These are phyloP conservation scores for Camellia oleifera DNA, from an alignment of 179 eudicot genomes.

Conservation along the genomic window DNA sequence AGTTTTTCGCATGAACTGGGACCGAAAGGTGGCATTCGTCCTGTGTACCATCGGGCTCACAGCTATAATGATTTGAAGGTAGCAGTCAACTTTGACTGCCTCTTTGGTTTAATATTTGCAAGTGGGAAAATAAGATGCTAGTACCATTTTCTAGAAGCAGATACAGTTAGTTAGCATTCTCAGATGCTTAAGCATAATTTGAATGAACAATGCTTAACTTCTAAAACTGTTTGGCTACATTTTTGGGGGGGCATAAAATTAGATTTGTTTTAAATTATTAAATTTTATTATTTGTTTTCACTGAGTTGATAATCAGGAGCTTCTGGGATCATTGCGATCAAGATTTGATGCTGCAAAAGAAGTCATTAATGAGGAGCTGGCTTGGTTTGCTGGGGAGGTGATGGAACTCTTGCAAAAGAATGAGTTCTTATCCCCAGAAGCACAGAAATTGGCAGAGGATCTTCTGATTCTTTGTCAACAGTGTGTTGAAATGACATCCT, in stretches of 20 bases:
- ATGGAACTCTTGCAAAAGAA: conserved; percentile 34
- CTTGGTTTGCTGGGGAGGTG: conserved; percentile 45
- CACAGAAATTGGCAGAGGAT: conserved; percentile 36
- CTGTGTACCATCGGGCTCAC: conserved; percentile 46
- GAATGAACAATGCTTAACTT: not conserved
- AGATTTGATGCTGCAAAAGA: conserved; percentile 63
- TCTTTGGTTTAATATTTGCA: conserved; percentile 1
- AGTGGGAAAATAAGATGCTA: not conserved
- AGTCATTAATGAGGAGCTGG: conserved; percentile 49
- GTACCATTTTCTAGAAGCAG: not conserved
- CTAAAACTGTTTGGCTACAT: not conserved
- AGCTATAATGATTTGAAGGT: conserved; percentile 63
- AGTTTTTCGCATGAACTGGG: conserved; percentile 72
- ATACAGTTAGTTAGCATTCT: not conserved
- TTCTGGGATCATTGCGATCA: conserved; percentile 49
- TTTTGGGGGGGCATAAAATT: not conserved
- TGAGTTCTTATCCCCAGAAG: conserved; percentile 34
- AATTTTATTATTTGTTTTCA: not conserved
- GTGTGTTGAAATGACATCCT: conserved; percentile 41
- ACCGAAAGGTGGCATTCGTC: conserved; percentile 48
- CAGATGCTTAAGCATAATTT: not conserved
- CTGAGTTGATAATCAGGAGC: conserved; percentile 39
- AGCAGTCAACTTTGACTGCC: conserved; percentile 14
- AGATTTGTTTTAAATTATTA: not conserved
- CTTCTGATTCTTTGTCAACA: conserved; percentile 43